These are phyloP conservation scores for Ascochyta viciae-villosae DNA, from an alignment of 2,329 filamentous ascomycete genomes.

Conservation along the genomic window DNA sequence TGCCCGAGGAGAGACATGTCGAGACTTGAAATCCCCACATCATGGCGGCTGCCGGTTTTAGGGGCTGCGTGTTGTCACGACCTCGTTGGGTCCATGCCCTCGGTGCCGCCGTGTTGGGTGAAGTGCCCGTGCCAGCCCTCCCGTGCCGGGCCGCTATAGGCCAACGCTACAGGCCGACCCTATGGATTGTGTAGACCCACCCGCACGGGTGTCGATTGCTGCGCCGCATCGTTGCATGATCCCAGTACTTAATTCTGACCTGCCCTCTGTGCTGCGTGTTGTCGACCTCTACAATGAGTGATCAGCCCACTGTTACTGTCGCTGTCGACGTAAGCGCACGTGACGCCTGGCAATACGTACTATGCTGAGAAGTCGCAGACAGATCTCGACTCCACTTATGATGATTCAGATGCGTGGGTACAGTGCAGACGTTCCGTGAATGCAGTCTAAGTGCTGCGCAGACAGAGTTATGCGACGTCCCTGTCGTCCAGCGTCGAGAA, in stretches of 20 bases:
- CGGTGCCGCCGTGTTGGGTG: constrained; percentile 4
- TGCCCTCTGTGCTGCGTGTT: not conserved
- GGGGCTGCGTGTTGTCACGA: not conserved
- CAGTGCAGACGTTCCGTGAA: not conserved
- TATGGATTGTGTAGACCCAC: not conserved
- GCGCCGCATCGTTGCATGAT: constrained; percentile 2
- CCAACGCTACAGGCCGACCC: no score
- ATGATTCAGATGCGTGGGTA: constrained; percentile 8
- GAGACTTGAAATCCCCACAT: not conserved
- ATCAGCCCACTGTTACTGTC: constrained; percentile 6
- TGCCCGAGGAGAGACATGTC: constrained; percentile 16
- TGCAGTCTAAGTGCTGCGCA: not conserved
- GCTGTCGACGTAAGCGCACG: constrained; percentile 11
- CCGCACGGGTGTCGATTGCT: not conserved
- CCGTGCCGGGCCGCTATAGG: not conserved
- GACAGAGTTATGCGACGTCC: constrained; percentile 18
- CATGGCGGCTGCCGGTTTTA: not conserved
- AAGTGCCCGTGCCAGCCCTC: constrained; percentile 9
- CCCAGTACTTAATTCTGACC: constrained; percentile 3
- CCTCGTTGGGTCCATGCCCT: not conserved
- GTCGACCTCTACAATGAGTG: not conserved
- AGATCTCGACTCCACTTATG: constrained; percentile 8
- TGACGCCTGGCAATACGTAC: not conserved
- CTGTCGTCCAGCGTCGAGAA: constrained; percentile 44
- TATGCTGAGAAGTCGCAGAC: not conserved